Conservation (phyloP, 169 alveolate genomes). For the Toxoplasma gondii region DNA sequence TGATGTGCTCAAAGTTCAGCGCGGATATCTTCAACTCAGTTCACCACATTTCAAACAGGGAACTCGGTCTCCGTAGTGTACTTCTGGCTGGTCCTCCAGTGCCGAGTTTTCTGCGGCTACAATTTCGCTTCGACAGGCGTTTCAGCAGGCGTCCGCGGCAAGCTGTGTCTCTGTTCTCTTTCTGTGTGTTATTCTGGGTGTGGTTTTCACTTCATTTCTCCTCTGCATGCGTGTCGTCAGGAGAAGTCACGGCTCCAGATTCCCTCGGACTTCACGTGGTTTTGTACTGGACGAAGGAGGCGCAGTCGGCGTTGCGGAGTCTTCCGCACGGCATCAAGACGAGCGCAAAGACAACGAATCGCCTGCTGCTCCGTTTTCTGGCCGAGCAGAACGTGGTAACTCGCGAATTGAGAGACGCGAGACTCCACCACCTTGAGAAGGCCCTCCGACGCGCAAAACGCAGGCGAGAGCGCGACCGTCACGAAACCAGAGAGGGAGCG, state of each 20-base stretch:
- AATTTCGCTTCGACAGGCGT: too few relatives aligned
- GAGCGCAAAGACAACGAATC: background rate
- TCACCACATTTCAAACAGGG: too few relatives aligned
- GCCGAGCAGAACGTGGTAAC: background rate
- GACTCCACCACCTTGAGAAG: background rate
- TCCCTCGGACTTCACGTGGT: background rate
- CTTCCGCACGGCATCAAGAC: background rate
- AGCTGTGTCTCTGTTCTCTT: background rate
- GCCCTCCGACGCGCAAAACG: background rate
- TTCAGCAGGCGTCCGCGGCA: too few relatives aligned
- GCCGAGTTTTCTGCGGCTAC: too few relatives aligned
- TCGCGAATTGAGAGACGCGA: background rate
- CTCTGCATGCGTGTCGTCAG: background rate
- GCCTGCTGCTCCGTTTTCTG: background rate
- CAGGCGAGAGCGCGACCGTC: background rate
- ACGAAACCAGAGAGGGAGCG: background rate
- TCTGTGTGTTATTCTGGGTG: background rate
- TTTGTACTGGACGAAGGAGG: slow-evolving; percentile 9
- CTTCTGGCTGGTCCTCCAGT: too few relatives aligned
- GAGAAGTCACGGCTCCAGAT: slow-evolving; percentile 11
- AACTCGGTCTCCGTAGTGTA: too few relatives aligned
- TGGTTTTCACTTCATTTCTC: too few relatives aligned
- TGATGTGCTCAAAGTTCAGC: too few relatives aligned
- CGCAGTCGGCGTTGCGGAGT: background rate
- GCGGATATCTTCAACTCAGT: too few relatives aligned